Percentiles rank a stretch among this genome's conserved stretches.
Evolutionary conservation across 352 stramenopile species (phyloP).

Genomic region (Phytophthora agathidicida): DNA sequence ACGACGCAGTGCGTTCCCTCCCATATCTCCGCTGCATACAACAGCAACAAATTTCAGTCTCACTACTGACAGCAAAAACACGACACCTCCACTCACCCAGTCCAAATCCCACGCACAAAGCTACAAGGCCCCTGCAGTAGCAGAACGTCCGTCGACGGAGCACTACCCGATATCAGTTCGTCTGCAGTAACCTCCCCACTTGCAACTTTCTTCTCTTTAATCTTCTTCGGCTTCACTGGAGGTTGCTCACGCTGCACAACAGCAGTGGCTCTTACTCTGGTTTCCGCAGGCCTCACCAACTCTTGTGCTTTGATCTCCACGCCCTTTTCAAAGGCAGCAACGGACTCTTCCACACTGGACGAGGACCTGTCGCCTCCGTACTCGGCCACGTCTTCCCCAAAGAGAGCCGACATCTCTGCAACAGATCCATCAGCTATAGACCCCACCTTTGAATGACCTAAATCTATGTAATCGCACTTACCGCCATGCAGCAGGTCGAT

Average conservation of each 20-base stretch:
- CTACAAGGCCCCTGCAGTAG: constrained; percentile 40
- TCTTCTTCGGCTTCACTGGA: constrained; percentile 6
- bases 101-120: constrained; percentile 27
- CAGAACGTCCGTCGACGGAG: constrained; percentile 11
- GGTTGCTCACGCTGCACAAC: not conserved
- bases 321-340: not conserved
- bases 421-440: not conserved
- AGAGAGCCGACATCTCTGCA: constrained; percentile 56
- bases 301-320: not conserved
- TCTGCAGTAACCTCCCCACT: not conserved
- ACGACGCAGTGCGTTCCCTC: constrained; percentile 9
- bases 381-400: constrained; percentile 53
- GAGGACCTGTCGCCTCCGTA: constrained; percentile 22
- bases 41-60: not conserved
- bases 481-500: constrained; percentile 54
- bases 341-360: constrained; percentile 8
- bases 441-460: not conserved
- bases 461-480: constrained; percentile 2
- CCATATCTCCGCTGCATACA: constrained; percentile 18
- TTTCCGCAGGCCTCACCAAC: not conserved
- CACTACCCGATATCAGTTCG: not conserved
- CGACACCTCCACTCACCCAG: constrained; percentile 19
- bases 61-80: not conserved
- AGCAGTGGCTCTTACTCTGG: not conserved
- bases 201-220: not conserved